Evolutionary conservation across 768 basidiomycete species (phyloP), one percentile per base, ranked within the genome.

Genomic region (Psilocybe cyanescens): DNA sequence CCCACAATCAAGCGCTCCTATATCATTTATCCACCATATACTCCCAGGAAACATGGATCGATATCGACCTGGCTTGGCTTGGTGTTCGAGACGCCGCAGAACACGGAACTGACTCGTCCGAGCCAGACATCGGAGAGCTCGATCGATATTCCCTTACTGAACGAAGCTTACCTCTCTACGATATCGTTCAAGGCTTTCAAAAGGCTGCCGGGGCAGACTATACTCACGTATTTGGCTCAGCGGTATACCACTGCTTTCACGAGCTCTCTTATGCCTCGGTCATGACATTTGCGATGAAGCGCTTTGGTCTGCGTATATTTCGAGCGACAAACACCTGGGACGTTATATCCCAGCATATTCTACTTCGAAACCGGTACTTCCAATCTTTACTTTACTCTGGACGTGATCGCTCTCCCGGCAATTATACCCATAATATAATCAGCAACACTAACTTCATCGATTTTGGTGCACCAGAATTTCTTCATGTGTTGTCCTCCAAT

Each of bases 231-330:
- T 53, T 53, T 24, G 51, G 51, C n/a, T 53, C 51, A n/a, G 51
- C 51, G 3, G 14, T 53, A 19, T 53, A 53, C 33, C 51, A 53
- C 33, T 53, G 51, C n/a, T 53, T 53, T 19, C 33, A 30, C 2
- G 51, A 53, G 51, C 51, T 53, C 16, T 53, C 51, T 2, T 53
- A 35, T 14, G 51, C 51, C 30, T 14, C 51, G 16, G 51, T 53
- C 11, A 53, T 53, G 51, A 53, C 51, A 4, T 53, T 37, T 37
- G 51, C 29, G 31, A 53, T 53, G 51, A 53, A 53, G 33, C 51
- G 30, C 12, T 53, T 53, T 31, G 31, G 51, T 7, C 33, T n/a
- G 8, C 51, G 30, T 14, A 53, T 53, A 35, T 53, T 53, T 12
- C 51, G 51, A 16, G n/a, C 51, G 17, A 24, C 14, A 2, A 37